A percentile compares a stretch with the other conserved stretches of the same genome.
Conservation (phyloP, 2,329 filamentous ascomycete genomes). For the Colletotrichum higginsianum region DNA sequence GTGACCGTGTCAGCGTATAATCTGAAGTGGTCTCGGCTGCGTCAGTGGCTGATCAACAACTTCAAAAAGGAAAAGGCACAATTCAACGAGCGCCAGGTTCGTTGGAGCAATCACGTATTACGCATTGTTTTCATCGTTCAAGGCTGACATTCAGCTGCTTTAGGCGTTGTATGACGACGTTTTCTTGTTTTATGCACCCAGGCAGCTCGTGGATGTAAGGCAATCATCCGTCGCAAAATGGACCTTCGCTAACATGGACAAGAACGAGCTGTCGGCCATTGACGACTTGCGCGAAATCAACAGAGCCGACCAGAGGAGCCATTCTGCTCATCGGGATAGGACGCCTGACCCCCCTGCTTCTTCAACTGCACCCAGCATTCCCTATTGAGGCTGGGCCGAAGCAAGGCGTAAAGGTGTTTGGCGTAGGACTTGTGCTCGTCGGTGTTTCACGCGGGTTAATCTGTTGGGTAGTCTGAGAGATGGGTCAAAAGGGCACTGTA, state of each 20-base stretch:
- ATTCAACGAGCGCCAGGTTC: neutral
- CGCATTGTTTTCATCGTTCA: neutral
- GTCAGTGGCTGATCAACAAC: neutral
- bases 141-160: neutral
- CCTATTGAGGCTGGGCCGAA: neutral
- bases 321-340: neutral
- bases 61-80: neutral
- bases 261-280: neutral
- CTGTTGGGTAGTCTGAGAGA: too few relatives aligned
- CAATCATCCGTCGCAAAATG: neutral
- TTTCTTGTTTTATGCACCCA: neutral
- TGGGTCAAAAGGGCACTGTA: too few relatives aligned
- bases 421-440: neutral
- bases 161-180: neutral
- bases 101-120: neutral
- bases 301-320: neutral
- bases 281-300: neutral
- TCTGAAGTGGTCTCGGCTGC: neutral
- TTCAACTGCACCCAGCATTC: neutral
- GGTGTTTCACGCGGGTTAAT: too few relatives aligned
- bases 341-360: neutral
- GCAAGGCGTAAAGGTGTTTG: neutral
- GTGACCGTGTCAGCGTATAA: slow-evolving; percentile 2
- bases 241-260: neutral
- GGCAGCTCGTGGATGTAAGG: neutral